Base-by-base conservation (phyloP, 495 filamentous ascomycete genomes). In the Hyphodiscus hymeniophilus region DNA sequence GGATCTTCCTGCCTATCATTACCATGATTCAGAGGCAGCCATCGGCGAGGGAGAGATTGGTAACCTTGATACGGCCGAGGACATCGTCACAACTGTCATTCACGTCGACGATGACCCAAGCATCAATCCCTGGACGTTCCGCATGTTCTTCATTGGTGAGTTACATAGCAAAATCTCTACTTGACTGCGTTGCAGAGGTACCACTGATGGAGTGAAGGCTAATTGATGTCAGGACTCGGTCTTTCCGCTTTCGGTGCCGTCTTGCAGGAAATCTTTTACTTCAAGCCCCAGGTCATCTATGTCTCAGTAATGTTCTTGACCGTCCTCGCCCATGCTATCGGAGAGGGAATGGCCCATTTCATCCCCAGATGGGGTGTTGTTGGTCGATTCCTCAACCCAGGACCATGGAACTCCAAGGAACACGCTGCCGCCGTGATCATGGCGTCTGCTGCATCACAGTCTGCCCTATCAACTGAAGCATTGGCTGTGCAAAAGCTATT, bases 371-470 rank as follows among this genome's bases (percentile, higher is more conserved):
- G 46, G 42, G 62, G 65, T 3, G 17, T 35, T 8, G 32, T 70
- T 33, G 55, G 60, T 4, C 59, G 55, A 22, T 69, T 67, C 64
- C 52, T 85, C 28, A 87, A 87, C 51, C 82, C 81, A 8, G 79
- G 83, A 12, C 81, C 77, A 30, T 89, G 87, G 66, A 87, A 86
- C 60, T 75, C 84, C 62, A 89, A 89, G 58, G 83, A 86, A 58
- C 84, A 89, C 67, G 74, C 80, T 3, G 66, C 87, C 48, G 84
- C 87, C 52, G 80, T 81, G 3, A 76, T 87, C 52, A 89, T 87
- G 84, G 76, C 76, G 11, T 71, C 70, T 1, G 63, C 70, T 0
- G 71, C 66, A 3, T 60, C 63, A 7, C 57, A 58, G 11, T 53
- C 66, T 15, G 55, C 66, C 3, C 48, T 60, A 1, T 53, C 61